Base-by-base conservation (phyloP, 768 basidiomycete species). In the Hortiboletus campestris region DNA sequence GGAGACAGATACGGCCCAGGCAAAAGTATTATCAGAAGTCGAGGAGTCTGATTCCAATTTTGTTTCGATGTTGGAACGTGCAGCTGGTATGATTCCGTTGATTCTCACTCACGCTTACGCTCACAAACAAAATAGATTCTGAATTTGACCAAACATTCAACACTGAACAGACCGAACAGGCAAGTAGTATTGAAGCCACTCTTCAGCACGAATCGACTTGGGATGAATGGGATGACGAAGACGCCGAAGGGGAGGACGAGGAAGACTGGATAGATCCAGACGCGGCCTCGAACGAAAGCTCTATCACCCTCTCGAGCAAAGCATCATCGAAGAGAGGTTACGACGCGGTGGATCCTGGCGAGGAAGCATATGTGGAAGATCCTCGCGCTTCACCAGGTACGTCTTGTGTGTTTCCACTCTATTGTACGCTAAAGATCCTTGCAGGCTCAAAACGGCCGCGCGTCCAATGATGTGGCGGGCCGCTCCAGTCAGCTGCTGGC, bases 301-400 rank as follows among this genome's bases (percentile, higher is more conserved):
- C 80, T 17, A 71, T 76, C 46, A 83, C 84, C 2, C 70, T 85
- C 47, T 83, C 82, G 13, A 84, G 83, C 63, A 81, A 64, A 49
- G 66, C 45, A 25, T 74, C 80, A 39, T 83, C 83, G 35, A 87
- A 87, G 69, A 62, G 74, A 55, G 51, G 60, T n/a, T 57, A 65
- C 28, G 78, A 84, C 39, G 80, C 80, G 53, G 75, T 81, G 54
- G 79, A 81, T 22, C 70, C 72, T 40, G 59, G 66, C 14, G 80
- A 78, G 49, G 76, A 75, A 14, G 68, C 68, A 11, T 65, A 62
- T 11, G 70, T 64, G 38, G 72, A 70, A 39, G 68, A 68, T 36
- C 61, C 69, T 55, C 68, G 67, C 29, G 65, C 66, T 56, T 81
- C 82, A 54, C 80, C 83, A 62, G 80, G 84, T 82, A 53, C 20